A percentile compares a stretch with the other conserved stretches of the same genome.
phyloP scores from a whole-genome alignment of 2,329 filamentous ascomycete genomes.

The Dothistroma pini region DNA sequence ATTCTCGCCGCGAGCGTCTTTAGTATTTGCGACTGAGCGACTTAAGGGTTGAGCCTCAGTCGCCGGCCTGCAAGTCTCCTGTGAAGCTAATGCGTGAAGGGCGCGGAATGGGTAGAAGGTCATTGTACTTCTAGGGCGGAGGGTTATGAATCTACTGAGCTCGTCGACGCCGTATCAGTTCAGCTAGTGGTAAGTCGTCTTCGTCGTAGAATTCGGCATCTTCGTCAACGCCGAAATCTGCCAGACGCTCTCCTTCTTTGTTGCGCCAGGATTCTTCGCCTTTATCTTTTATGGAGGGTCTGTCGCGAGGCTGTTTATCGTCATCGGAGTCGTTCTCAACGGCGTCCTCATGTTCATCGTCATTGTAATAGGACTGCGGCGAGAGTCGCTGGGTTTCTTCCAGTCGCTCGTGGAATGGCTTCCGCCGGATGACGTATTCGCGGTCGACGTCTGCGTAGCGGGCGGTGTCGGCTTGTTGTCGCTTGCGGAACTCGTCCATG shows the following conservation, averaged over 20 bases:
- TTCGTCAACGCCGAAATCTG: slow-evolving; percentile 77
- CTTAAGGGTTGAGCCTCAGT: no score
- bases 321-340: slow-evolving; percentile 43
- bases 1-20: no score
- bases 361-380: neutral
- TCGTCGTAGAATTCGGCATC: slow-evolving; percentile 65
- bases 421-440: slow-evolving; percentile 37
- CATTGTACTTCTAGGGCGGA: no score
- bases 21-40: no score
- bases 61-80: no score
- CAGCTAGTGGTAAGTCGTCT: slow-evolving; percentile 66
- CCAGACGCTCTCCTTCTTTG: slow-evolving; percentile 67
- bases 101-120: no score
- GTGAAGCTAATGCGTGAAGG: no score
- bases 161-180: slow-evolving; percentile 57
- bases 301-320: slow-evolving; percentile 31
- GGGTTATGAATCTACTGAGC: neutral
- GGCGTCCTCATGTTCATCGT: slow-evolving; percentile 19
- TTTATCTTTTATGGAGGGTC: slow-evolving; percentile 25
- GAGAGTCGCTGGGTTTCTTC: slow-evolving; percentile 24
- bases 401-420: slow-evolving; percentile 42
- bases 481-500: slow-evolving; percentile 51
- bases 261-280: slow-evolving; percentile 67
- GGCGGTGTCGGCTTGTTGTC: slow-evolving; percentile 52
- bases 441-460: slow-evolving; percentile 35